Conservation (phyloP, 371 early-diverging fungal genomes). For the Apophysomyces ossiformis region DNA sequence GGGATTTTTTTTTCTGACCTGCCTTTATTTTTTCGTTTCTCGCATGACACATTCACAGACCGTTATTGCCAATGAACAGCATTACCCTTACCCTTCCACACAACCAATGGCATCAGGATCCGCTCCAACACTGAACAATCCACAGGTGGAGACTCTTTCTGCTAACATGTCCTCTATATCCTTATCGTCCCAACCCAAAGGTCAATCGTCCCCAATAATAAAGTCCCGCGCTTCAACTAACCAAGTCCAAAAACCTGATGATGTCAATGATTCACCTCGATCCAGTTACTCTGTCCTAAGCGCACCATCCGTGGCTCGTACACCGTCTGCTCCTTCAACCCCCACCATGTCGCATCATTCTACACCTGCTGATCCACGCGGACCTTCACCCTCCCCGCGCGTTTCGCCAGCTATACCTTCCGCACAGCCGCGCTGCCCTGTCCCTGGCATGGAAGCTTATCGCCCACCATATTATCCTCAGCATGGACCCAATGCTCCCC, state of each 20-base stretch:
- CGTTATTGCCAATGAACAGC: neutral
- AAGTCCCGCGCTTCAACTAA: neutral
- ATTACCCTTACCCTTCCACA: neutral
- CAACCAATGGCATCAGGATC: neutral
- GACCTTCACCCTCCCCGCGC: neutral
- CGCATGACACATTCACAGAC: neutral
- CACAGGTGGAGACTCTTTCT: neutral
- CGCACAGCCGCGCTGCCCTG: neutral
- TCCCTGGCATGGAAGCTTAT: neutral
- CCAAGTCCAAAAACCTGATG: neutral
- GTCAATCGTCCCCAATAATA: neutral
- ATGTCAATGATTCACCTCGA: slow-evolving; percentile 4
- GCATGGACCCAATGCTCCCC: neutral
- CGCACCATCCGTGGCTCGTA: neutral
- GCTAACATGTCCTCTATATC: neutral
- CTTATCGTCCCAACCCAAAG: neutral
- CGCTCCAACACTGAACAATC: neutral
- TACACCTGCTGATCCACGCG: slow-evolving; percentile 4
- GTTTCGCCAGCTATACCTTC: neutral
- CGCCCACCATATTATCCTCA: neutral
- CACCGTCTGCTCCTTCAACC: neutral
- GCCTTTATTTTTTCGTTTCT: neutral
- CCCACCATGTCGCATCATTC: slow-evolving; percentile 2
- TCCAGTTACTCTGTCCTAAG: neutral
- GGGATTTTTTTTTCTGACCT: neutral